Percentiles rank a stretch among this genome's conserved stretches.
Conservation (phyloP, 2,329 filamentous ascomycete genomes). For the Hypoxylon sp. region DNA sequence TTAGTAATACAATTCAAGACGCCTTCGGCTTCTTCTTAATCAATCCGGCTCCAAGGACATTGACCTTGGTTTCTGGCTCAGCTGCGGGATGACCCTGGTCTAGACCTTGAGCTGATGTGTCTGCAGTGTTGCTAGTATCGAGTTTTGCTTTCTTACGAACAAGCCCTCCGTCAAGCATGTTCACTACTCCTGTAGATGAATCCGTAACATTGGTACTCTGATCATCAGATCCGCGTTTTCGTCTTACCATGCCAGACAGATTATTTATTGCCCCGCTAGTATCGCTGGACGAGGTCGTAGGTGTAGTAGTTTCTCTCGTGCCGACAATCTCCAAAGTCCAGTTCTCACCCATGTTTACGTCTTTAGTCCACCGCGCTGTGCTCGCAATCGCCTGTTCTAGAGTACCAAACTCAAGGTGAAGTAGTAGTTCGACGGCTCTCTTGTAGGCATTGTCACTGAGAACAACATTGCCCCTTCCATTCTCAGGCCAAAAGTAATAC, state of each 20-base stretch:
- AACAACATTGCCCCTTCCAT: slow-evolving; percentile 74
- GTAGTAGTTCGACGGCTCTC: slow-evolving; percentile 76
- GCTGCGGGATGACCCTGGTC: slow-evolving; percentile 11
- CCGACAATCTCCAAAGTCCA: slow-evolving; percentile 70
- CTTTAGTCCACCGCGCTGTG: slow-evolving; percentile 78
- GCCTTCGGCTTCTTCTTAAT: slow-evolving; percentile 72
- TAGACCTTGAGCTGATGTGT: slow-evolving; percentile 31
- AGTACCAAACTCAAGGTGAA: slow-evolving; percentile 81
- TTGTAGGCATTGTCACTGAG: slow-evolving; percentile 76
- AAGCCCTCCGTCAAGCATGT: slow-evolving; percentile 57
- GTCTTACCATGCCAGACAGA: slow-evolving; percentile 64
- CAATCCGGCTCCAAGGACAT: slow-evolving; percentile 65
- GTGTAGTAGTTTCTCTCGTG: slow-evolving; percentile 51
- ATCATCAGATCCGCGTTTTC: slow-evolving; percentile 58
- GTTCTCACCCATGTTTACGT: slow-evolving; percentile 69
- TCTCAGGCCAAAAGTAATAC: slow-evolving; percentile 76
- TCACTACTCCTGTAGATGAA: slow-evolving; percentile 47
- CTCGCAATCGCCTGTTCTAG: slow-evolving; percentile 74
- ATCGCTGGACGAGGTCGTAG: slow-evolving; percentile 28
- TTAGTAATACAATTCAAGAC: slow-evolving; percentile 23
- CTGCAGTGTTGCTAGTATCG: slow-evolving; percentile 24
- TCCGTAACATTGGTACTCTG: slow-evolving; percentile 2
- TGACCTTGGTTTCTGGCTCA: slow-evolving; percentile 54
- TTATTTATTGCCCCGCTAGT: slow-evolving; percentile 59
- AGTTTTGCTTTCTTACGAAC: slow-evolving; percentile 68